Evolutionary conservation across 306 rosid species (phyloP).

Genomic region (Dalbergia cultrata): DNA sequence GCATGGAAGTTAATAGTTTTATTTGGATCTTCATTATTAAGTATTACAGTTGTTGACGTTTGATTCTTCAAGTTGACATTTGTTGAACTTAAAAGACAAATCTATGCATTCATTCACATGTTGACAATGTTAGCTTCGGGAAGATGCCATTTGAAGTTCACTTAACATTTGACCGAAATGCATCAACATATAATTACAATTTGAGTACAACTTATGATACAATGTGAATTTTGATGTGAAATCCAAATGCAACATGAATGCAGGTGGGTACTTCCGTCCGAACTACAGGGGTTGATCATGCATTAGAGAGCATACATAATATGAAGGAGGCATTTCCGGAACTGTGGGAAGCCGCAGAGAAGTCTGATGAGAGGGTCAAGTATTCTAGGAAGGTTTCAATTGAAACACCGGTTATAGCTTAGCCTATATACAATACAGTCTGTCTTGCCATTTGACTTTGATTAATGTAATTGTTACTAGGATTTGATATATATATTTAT

Average conservation of each 20-base stretch:
- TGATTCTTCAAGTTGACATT: no score
- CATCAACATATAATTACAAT: background rate
- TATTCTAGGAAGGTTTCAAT: conserved; percentile 65
- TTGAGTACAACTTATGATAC: background rate
- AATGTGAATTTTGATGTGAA: conserved; percentile 6
- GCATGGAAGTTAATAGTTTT: background rate
- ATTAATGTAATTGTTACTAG: conserved; percentile 35
- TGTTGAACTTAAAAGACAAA: no score
- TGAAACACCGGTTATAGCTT: conserved; percentile 80
- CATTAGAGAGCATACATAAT: conserved; percentile 90
- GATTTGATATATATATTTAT: background rate
- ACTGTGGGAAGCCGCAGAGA: conserved; percentile 74
- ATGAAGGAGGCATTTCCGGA: conserved; percentile 87
- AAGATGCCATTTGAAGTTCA: no score
- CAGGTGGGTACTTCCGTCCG: conserved; percentile 75
- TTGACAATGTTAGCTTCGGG: no score
- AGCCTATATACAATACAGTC: conserved; percentile 13
- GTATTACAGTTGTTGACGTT: no score
- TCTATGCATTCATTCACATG: no score
- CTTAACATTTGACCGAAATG: no score
- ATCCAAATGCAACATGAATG: conserved; percentile 23
- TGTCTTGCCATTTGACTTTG: conserved; percentile 28
- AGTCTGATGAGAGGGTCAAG: conserved; percentile 50
- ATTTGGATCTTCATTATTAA: no score
- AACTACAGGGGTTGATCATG: conserved; percentile 69